Evolutionary conservation across 1,284 basidiomycete species (phyloP), one percentile per base, ranked within the genome.

Genomic region (Xerocomus minutiporus): DNA sequence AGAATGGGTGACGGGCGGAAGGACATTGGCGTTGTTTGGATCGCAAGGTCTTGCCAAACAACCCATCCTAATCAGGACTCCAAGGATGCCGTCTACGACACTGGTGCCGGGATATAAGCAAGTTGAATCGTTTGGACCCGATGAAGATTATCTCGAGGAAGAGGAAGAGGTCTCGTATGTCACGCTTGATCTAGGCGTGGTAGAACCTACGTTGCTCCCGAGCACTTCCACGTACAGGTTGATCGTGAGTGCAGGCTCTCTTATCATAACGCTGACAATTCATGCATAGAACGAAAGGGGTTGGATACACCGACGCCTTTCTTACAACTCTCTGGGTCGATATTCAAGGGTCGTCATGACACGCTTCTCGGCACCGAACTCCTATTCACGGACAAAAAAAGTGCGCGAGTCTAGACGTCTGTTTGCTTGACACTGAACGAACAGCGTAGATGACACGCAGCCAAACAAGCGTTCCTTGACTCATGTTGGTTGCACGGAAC

Each of bases 231-330:
- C 80, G 1, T 89, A 84, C 61, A 78, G 84, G 46, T 71, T 89
- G n/a, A 84, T 89, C 55, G 88, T 88, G 64, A 69, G 84, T 74
- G 13, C 1, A 15, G 5, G 8, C 34, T 13, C 31, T 32, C 8
- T 15, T 5, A 13, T 4, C 43, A 25, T 23, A 2, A 13, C 9
- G 17, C 46, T 36, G 46, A 58, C n/a, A 6, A 23, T 46, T 25
- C 2, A 55, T 17, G 8, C 15, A 31, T n/a, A 25, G 17, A 20
- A 38, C 28, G 3, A 17, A 58, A 90, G 88, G 88, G 87, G 2
- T 67, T 91, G 15, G 86, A 91, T 63, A 85, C 84, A 0, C 79
- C 84, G 0, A 83, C 80, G 0, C 88, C 88, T 0, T 88, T 81
- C 59, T 65, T 91, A 13, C 88, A 91, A 59, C 73, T 90, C 1